These are phyloP conservation scores for Apiosordaria backusii DNA, from an alignment of 495 filamentous ascomycete genomes.

Conservation along the genomic window DNA sequence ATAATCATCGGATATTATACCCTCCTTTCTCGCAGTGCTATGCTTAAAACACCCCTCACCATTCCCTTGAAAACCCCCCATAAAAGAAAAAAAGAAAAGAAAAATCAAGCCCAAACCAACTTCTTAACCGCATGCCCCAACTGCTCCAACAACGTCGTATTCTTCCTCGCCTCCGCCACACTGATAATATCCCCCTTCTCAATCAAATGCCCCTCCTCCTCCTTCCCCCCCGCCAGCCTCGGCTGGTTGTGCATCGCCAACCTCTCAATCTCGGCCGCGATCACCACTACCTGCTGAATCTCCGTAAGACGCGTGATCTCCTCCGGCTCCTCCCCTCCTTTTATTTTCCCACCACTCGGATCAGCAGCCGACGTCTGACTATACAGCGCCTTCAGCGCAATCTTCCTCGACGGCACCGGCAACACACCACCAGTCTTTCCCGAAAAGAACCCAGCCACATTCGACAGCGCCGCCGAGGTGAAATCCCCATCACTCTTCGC, in stretches of 20 bases:
- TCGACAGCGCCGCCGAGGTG: slow-evolving; percentile 13
- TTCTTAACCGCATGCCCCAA: slow-evolving; percentile 83
- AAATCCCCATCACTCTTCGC: slow-evolving; percentile 6
- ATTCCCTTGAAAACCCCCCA: neutral
- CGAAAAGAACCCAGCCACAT: slow-evolving; percentile 31
- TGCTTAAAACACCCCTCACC: neutral
- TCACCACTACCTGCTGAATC: slow-evolving; percentile 62
- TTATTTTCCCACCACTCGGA: slow-evolving; percentile 31
- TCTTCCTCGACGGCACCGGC: slow-evolving; percentile 28
- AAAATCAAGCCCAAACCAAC: slow-evolving; percentile 75
- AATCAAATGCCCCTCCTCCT: slow-evolving; percentile 44
- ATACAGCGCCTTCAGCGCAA: slow-evolving; percentile 61
- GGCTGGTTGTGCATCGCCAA: slow-evolving; percentile 39
- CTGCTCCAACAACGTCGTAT: slow-evolving; percentile 81
- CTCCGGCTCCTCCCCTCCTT: slow-evolving; percentile 25
- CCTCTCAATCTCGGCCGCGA: slow-evolving; percentile 60
- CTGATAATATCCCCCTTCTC: slow-evolving; percentile 76
- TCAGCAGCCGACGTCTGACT: slow-evolving; percentile 48
- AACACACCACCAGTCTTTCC: slow-evolving; percentile 20
- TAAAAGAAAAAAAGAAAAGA: neutral
- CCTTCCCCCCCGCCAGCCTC: slow-evolving; percentile 31
- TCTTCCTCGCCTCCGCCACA: slow-evolving; percentile 78
- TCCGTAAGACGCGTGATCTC: slow-evolving; percentile 54
- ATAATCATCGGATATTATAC: neutral
- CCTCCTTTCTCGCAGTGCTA: neutral